Conservation (phyloP, 2,329 filamentous ascomycete species). For the Ophioceras dolichostomum region DNA sequence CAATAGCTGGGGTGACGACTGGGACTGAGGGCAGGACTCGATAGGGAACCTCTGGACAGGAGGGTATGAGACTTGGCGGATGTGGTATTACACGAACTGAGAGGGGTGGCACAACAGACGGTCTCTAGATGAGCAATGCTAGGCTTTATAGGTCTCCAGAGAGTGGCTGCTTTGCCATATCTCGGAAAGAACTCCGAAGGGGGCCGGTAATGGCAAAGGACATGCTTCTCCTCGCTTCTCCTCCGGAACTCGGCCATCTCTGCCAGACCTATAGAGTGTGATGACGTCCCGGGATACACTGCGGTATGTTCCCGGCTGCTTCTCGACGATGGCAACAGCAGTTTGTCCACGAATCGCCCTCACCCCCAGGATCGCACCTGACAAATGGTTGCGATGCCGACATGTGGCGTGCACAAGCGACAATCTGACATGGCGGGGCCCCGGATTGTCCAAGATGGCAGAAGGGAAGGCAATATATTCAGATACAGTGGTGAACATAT, state of each 20-base stretch:
- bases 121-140: too few species aligned
- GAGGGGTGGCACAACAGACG: too few species aligned
- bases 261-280: neutral
- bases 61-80: neutral
- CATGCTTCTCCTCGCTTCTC: too few species aligned
- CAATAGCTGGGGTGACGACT: too few species aligned
- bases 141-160: too few species aligned
- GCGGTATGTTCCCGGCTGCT: neutral
- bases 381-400: conserved; percentile 6
- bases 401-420: conserved; percentile 7
- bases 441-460: conserved; percentile 8
- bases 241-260: too few species aligned
- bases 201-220: too few species aligned
- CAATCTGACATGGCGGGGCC: conserved; percentile 13
- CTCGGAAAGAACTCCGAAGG: too few species aligned
- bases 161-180: too few species aligned
- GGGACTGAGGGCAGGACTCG: too few species aligned
- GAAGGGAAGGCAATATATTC: conserved; percentile 12
- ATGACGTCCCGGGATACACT: neutral
- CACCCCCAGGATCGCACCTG: conserved; percentile 8
- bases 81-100: too few species aligned
- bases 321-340: neutral
- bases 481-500: conserved; percentile 13
- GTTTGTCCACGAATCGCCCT: conserved; percentile 4
- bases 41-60: neutral